These are phyloP conservation scores for Sesbania bispinosa DNA, from an alignment of 306 rosid species.

Conservation along the genomic window DNA sequence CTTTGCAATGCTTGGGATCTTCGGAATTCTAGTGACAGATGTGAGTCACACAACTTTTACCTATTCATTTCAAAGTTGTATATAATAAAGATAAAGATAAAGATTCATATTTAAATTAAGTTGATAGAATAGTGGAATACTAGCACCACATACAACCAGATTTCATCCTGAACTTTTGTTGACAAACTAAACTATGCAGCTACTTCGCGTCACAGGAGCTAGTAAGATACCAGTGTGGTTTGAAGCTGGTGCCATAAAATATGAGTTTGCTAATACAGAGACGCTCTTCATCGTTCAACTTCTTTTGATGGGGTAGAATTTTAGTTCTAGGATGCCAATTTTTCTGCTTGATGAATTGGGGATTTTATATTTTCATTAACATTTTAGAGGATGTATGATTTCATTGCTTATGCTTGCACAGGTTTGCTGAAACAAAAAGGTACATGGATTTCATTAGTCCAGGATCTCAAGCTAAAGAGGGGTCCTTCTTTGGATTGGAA, in stretches of 20 bases:
- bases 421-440: slow-evolving; percentile 85
- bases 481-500: slow-evolving; percentile 79
- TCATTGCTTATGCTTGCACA: slow-evolving; percentile 29
- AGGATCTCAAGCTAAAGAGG: slow-evolving; percentile 87
- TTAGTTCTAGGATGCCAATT: not conserved
- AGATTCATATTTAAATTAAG: not conserved
- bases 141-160: not conserved
- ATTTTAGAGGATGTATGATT: not conserved
- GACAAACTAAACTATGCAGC: slow-evolving; percentile 39
- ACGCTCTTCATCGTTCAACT: slow-evolving; percentile 81
- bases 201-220: slow-evolving; percentile 74
- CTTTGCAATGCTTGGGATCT: slow-evolving; percentile 89
- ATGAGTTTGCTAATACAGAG: slow-evolving; percentile 56
- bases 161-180: slow-evolving; percentile 18
- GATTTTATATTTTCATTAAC: not conserved
- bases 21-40: slow-evolving; percentile 87
- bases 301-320: slow-evolving; percentile 74
- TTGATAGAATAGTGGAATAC: not conserved
- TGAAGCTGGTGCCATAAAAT: slow-evolving; percentile 80
- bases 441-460: slow-evolving; percentile 89
- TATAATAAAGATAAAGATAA: not conserved
- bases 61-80: not conserved
- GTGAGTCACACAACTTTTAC: slow-evolving; percentile 42
- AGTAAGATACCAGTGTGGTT: slow-evolving; percentile 72
- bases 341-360: slow-evolving; percentile 12